These are phyloP conservation scores for Alternaria sp. DNA, from an alignment of 2,329 filamentous ascomycete species.

Conservation along the genomic window DNA sequence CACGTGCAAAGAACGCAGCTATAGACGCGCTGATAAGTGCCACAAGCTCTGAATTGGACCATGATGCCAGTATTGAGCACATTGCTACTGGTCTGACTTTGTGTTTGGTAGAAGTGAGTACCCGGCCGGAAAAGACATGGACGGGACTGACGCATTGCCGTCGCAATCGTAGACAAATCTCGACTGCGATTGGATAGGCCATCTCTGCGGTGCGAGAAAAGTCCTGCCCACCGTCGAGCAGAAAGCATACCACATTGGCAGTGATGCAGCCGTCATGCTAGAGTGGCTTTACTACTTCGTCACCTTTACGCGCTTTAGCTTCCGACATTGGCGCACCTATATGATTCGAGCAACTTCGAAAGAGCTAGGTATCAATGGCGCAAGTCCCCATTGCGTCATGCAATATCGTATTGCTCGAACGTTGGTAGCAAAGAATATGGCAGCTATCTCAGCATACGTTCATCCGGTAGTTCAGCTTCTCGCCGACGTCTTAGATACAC, in stretches of 20 bases:
- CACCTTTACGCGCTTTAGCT: conserved; percentile 9
- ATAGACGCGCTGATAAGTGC: not conserved
- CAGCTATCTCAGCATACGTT: not conserved
- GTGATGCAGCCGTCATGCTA: not conserved
- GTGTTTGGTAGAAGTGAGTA: not conserved
- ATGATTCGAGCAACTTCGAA: not conserved
- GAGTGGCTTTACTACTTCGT: conserved; percentile 14
- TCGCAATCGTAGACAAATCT: not conserved
- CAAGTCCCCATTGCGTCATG: not conserved
- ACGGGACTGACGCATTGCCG: not conserved
- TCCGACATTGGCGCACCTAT: conserved; percentile 19
- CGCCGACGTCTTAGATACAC: not conserved
- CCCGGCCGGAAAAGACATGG: not conserved
- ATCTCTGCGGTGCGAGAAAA: not conserved
- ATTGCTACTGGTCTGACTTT: not conserved
- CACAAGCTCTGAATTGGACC: not conserved
- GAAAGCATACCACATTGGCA: not conserved
- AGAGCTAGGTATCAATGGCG: conserved; percentile 1
- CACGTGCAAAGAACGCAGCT: not conserved
- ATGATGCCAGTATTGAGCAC: not conserved
- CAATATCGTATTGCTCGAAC: not conserved
- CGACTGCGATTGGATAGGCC: not conserved
- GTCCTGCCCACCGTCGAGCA: not conserved
- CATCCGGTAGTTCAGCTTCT: not conserved
- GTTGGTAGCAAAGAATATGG: not conserved